These are phyloP conservation scores for Macadamia integrifolia DNA, from an alignment of 164 flowering plant species.

Conservation along the genomic window DNA sequence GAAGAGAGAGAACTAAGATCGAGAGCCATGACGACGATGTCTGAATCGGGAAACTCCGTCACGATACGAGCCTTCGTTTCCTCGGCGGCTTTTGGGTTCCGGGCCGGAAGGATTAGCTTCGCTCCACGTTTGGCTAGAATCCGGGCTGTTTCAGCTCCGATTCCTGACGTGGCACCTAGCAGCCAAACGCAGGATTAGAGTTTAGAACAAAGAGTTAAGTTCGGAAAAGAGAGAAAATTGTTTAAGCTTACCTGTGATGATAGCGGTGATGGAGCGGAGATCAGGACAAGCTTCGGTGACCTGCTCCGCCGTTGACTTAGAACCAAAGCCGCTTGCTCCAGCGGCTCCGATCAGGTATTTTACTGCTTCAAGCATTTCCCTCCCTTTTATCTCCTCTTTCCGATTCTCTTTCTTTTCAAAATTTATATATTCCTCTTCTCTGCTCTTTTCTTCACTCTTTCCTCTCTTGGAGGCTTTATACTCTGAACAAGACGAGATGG, in stretches of 20 bases:
- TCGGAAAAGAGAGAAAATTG: neutral
- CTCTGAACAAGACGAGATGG: no score
- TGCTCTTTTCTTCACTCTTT: no score
- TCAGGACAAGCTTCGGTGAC: conserved; percentile 53
- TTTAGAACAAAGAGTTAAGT: neutral
- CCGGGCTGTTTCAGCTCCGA: conserved; percentile 95
- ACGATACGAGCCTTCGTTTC: conserved; percentile 61
- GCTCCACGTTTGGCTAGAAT: neutral
- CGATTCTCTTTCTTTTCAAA: neutral
- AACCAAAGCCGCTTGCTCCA: conserved; percentile 76
- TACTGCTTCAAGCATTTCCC: conserved; percentile 59
- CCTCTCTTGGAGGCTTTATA: neutral
- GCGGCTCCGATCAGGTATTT: conserved; percentile 67
- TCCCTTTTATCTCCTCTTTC: neutral
- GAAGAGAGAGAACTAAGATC: conserved; percentile 88
- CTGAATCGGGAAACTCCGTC: conserved; percentile 58
- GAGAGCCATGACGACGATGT: conserved; percentile 67
- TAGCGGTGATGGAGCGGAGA: conserved; percentile 63
- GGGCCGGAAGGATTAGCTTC: conserved; percentile 52
- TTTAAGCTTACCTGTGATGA: conserved; percentile 72
- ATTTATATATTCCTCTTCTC: neutral
- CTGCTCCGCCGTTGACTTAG: conserved; percentile 86
- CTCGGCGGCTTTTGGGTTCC: conserved; percentile 78
- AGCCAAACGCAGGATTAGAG: conserved; percentile 2
- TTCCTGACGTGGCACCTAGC: conserved; percentile 93